These are phyloP conservation scores for Orbilia javanica DNA, from an alignment of 2,329 filamentous ascomycete genomes.

Conservation along the genomic window DNA sequence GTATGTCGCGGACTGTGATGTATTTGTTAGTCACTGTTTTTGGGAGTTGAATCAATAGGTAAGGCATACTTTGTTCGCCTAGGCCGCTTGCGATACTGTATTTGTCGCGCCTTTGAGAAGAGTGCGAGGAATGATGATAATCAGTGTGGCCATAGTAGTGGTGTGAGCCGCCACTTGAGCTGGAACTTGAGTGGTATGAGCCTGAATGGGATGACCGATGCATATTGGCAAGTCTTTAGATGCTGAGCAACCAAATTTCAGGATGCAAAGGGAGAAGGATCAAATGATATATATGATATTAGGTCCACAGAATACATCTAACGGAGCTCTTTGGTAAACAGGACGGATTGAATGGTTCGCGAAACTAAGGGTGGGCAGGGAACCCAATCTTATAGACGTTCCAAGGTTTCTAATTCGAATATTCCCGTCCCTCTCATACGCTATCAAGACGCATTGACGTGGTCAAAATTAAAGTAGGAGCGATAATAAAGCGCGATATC, in stretches of 20 bases:
- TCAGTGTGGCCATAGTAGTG: conserved; percentile 9
- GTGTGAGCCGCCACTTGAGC: conserved; percentile 8
- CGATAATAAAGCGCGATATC: not conserved
- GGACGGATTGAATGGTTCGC: conserved; percentile 1
- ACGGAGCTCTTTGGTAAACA: not conserved
- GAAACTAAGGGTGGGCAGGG: conserved; percentile 37
- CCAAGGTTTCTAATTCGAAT: not conserved
- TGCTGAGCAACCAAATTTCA: not conserved
- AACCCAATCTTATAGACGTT: conserved; percentile 50
- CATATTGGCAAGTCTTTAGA: conserved; percentile 15
- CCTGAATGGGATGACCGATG: conserved; percentile 32
- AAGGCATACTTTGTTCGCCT: conserved; percentile 47
- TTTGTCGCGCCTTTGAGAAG: conserved; percentile 1
- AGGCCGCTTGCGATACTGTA: conserved; percentile 41
- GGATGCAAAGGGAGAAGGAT: not conserved
- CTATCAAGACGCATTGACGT: conserved; percentile 44
- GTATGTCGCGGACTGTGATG: conserved; percentile 36
- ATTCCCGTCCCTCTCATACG: conserved; percentile 1
- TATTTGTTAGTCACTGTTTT: conserved; percentile 32
- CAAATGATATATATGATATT: conserved; percentile 1
- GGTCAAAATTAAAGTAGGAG: conserved; percentile 23
- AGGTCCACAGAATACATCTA: conserved; percentile 1
- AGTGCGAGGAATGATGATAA: conserved; percentile 21
- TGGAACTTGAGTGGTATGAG: conserved; percentile 15
- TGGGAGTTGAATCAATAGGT: not conserved